Evolutionary conservation across 2,329 filamentous ascomycete species (phyloP), one percentile per base, ranked within the genome.

Genomic region (Lomentospora prolificans): DNA sequence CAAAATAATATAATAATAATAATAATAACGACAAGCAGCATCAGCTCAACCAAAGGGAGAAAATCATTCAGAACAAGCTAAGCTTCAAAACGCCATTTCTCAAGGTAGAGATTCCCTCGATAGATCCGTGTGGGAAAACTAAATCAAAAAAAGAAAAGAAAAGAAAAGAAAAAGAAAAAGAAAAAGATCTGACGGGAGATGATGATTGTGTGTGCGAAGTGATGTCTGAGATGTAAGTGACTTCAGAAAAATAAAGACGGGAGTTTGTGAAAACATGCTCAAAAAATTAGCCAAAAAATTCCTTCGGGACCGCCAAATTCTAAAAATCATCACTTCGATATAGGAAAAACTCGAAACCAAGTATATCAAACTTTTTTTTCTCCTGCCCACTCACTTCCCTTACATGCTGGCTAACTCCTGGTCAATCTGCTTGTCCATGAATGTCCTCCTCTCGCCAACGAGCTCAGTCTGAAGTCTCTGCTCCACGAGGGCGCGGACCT

Each of bases 361-460:
- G 12, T 48, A 5, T 22, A 22, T 22, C 22, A 48, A 10, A 48
- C 44, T 22, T 22, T 8, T 48, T 25, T 48, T 48, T 24, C 3
- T 25, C 24, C 24, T 48, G 4, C 5, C 19, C 14, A 17, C 14
- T n/a, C 8, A 5, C 17, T 17, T 12, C 10, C 17, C 50, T 73
- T 79, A 96, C 91, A 97, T 96, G 70, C 87, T 95, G 60, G 91
- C 90, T 66, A 99, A 75, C 75, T 97, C 91, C 56, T 82, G 81
- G 72, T 99, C 94, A 70, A 99, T 97, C 74, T 91, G 88, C 62
- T 85, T 80, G 72, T 96, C 92, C 75, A 97, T 83, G 73, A 95
- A 97, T 14, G 85, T 84, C 67, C 87, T 84, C 69, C 90, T 86
- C 70, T 96, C 91, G 22, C 90, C 91, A 0, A 81, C 78, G 57